Evolutionary conservation across 2,329 filamentous ascomycete genomes (phyloP), one percentile per base, ranked within the genome.

Genomic region (Colletotrichum magnum): DNA sequence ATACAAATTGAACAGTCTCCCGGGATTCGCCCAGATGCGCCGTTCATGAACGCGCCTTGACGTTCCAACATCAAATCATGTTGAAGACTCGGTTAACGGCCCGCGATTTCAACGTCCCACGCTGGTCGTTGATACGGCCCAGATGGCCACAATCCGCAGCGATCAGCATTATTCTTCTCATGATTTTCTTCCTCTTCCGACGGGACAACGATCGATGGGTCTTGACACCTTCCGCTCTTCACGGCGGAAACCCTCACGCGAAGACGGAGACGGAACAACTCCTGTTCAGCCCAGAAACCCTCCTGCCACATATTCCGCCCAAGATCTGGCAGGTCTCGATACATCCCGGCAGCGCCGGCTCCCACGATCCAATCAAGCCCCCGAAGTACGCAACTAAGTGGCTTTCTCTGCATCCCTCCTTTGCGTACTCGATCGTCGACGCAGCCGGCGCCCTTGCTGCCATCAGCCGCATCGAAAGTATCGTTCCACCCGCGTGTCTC

Each of bases 261-360:
- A 47, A 47, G 5, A 12, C 9, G 2, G 16, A 47, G 16, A 47
- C 13, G 4, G 18, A 16, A n/a, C 16, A 18, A 18, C 45, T 18
- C 4, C 7, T 18, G 16, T 16, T 9, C 16, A n/a, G 16, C 45
- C 9, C 16, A 18, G 15, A 47, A n/a, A 47, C 45, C 3, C 45
- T 47, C 16, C 45, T 47, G 18, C 45, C 45, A 16, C 45, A 47
- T 4, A 47, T 47, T 10, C 45, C 45, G 16, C 45, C 45, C 45
- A 47, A 47, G 16, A 16, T 47, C 45, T 47, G 45, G 45, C 45
- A 47, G 45, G 45, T 47, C 45, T 47, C 45, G 16, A 47, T 47
- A 7, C 45, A 16, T 18, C 45, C 45, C 6, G 15, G 18, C 45
- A 6, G 13, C 16, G 15, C 45, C 45, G 45, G 18, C 18, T 16